Percentiles rank a stretch among this genome's conserved stretches.
These are phyloP conservation scores for Thalassiosira tumida DNA, from an alignment of 352 stramenopile genomes.

Conservation along the genomic window DNA sequence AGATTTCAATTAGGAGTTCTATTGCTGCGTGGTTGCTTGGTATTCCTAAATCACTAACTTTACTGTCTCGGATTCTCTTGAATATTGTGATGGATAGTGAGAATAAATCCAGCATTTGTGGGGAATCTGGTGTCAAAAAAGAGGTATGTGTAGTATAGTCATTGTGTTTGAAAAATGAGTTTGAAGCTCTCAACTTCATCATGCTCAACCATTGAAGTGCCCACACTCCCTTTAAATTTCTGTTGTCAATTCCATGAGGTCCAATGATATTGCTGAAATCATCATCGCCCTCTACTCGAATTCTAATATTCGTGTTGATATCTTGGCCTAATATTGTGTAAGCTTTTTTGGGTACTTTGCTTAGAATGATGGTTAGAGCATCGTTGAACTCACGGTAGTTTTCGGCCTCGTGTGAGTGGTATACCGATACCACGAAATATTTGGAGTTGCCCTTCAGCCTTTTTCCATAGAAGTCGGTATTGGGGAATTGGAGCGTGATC, in stretches of 20 bases:
- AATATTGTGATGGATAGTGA: neutral
- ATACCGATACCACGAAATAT: slow-evolving; percentile 19
- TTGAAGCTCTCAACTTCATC: slow-evolving; percentile 1
- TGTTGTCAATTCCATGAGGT: slow-evolving; percentile 25
- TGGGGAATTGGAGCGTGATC: neutral
- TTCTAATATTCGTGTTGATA: slow-evolving; percentile 47
- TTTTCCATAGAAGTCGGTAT: slow-evolving; percentile 16
- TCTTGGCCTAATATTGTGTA: slow-evolving; percentile 33
- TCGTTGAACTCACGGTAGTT: slow-evolving; percentile 19
- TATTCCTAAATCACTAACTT: neutral
- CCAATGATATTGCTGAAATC: slow-evolving; percentile 7
- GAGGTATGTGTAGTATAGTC: slow-evolving; percentile 2
- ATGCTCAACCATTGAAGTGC: slow-evolving; percentile 2
- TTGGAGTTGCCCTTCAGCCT: slow-evolving; percentile 22
- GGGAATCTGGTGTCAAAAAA: neutral
- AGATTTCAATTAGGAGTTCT: neutral
- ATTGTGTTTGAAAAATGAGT: slow-evolving; percentile 35
- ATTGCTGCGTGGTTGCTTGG: neutral
- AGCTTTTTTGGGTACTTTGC: neutral
- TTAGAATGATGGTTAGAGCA: neutral
- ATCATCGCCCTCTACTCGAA: neutral
- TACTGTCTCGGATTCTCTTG: neutral
- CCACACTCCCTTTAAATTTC: slow-evolving; percentile 22
- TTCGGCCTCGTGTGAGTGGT: slow-evolving; percentile 18
- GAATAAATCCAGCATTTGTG: neutral